A percentile compares a stretch with the other conserved stretches of the same genome.
Conservation (phyloP, 2,329 filamentous ascomycete species). For the Fusarium robinianum region DNA sequence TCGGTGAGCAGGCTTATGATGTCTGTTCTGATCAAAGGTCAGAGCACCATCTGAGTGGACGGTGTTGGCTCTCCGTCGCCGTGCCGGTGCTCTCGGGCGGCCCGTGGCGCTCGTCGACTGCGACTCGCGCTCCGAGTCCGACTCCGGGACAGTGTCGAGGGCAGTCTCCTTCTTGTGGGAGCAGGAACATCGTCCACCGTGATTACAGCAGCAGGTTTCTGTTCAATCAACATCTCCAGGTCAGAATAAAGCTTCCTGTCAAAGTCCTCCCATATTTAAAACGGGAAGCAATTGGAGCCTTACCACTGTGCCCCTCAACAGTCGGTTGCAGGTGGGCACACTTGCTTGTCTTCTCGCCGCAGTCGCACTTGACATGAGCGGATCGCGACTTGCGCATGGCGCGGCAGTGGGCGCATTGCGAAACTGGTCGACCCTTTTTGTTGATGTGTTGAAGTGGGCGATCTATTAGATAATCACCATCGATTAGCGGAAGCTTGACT, state of each 20-base stretch:
- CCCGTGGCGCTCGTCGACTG: conserved; percentile 33
- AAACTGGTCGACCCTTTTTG: conserved; percentile 95
- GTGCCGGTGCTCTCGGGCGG: conserved; percentile 49
- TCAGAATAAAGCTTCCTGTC: conserved; percentile 12
- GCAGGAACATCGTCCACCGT: conserved; percentile 69
- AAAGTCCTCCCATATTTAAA: conserved; percentile 7
- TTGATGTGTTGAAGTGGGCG: conserved; percentile 92
- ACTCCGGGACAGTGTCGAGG: conserved; percentile 67
- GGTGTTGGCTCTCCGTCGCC: conserved; percentile 64
- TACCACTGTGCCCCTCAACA: conserved; percentile 63
- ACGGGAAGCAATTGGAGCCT: conserved; percentile 39
- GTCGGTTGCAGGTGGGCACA: conserved; percentile 64
- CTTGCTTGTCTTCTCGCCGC: conserved; percentile 85
- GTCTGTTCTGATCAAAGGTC: conserved; percentile 65
- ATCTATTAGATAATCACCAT: conserved; percentile 59
- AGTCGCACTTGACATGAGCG: conserved; percentile 95
- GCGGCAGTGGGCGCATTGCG: conserved; percentile 97
- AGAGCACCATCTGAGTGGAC: conserved; percentile 64
- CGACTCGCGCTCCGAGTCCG: conserved; percentile 59
- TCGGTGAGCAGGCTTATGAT: conserved; percentile 66
- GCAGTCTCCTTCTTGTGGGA: conserved; percentile 63
- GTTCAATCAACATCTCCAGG: conserved; percentile 32
- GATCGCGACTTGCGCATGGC: conserved; percentile 94
- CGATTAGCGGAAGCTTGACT: conserved; percentile 32
- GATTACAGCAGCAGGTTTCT: conserved; percentile 73